Evolutionary conservation across 139 green algal species (phyloP).

Genomic region (Marvania coccoides): DNA sequence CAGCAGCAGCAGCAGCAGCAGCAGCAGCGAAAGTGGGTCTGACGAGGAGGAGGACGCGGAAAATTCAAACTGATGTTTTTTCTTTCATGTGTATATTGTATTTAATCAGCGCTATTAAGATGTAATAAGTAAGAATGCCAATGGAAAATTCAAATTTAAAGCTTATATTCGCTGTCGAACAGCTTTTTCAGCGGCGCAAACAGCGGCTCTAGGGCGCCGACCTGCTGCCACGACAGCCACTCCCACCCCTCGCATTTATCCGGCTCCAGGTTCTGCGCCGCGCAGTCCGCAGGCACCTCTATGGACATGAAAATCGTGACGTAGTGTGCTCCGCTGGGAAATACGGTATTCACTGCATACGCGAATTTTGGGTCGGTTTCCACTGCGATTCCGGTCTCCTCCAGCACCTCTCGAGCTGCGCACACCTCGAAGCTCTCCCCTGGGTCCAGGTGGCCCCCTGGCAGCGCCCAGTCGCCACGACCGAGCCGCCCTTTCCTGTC

Average conservation of each 20-base stretch:
- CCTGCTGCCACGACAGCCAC: background rate
- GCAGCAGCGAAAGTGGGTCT: no score
- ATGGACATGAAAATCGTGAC: conserved; percentile 48
- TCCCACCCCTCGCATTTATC: conserved; percentile 22
- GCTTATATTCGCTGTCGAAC: conserved; percentile 3
- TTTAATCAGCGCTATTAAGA: no score
- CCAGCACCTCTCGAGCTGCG: conserved; percentile 38
- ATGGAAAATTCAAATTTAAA: no score
- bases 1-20: no score
- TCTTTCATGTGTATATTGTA: no score
- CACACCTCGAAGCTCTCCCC: conserved; percentile 42
- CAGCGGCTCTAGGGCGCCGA: conserved; percentile 4
- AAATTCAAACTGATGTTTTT: no score
- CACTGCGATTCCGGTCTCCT: conserved; percentile 37
- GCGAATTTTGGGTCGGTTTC: background rate
- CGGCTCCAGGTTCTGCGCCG: conserved; percentile 8
- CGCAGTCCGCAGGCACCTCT: conserved; percentile 8
- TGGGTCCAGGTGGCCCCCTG: conserved; percentile 52
- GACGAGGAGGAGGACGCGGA: no score
- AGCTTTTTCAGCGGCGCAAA: conserved; percentile 20
- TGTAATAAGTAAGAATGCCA: no score
- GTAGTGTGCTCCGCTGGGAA: conserved; percentile 31
- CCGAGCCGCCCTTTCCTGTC: conserved; percentile 40
- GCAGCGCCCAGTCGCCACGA: conserved; percentile 38
- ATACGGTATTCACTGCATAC: conserved; percentile 28